Evolutionary conservation across 345 rosid genomes (phyloP), one percentile per base, ranked within the genome.

Genomic region (Hibiscus tridactylites): DNA sequence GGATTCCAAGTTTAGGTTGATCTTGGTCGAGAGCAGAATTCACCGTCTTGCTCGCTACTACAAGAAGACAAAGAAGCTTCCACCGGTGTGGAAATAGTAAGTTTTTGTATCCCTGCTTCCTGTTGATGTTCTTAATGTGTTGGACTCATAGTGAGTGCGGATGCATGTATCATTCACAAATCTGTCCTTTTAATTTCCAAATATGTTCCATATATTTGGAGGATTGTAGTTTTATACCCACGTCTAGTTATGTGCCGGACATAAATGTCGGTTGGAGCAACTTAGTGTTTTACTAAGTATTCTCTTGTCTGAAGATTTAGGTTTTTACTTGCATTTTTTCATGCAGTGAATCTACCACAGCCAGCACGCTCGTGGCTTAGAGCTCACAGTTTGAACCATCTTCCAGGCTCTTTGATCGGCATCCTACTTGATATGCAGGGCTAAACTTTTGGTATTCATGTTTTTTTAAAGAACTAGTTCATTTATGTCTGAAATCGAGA

Each of bases 41-140:
- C 97, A 93, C 78, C 88, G 97, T 33, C 96, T 89, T 74, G 98
- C 97, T 28, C 96, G 98, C 53, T 91, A 91, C 76, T 93, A 93
- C 87, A 93, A 93, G 91, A 93, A 91, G 84, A 93, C 94, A 39
- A 91, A 88, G 91, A 93, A 93, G 87, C 96, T 93, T 61, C 97
- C 96, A 11, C 96, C 97, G 0, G 96, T 93, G 71, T 93, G 96
- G 97, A 93, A 93, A 74, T 93, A 91, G 92, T 88, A 63, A 83
- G 92, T 80, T 68, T 54, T 42, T 12, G 29, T 19, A 1, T 16
- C 29, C 47, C 13, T 19, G 5, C 52, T 42, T n/a, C 26, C 29
- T 3, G 9, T 61, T 31, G 10, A 74, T 66, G 12, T 13, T 26
- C 35, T 5, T 49, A 5, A 13, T 5, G 12, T 17, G 5, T 44